Evolutionary conservation across 768 basidiomycete genomes (phyloP).

Genomic region (Coprinopsis strossmayeri): DNA sequence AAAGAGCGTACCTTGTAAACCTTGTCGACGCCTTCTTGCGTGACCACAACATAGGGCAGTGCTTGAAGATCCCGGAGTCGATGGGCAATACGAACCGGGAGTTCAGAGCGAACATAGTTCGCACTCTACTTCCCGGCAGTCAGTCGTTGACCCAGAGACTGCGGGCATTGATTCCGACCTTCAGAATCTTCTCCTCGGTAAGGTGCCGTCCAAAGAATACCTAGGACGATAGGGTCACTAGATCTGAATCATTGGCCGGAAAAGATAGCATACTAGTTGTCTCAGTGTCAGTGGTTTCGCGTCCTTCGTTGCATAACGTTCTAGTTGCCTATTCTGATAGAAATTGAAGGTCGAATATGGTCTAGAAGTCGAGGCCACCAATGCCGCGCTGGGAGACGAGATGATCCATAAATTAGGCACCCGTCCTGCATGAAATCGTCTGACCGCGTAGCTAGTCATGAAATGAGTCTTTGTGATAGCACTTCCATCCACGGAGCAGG

Average conservation of each 20-base stretch:
- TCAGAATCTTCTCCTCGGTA: conserved; percentile 71
- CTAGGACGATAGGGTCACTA: conserved; percentile 29
- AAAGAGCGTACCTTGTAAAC: conserved; percentile 68
- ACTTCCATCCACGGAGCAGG: background rate
- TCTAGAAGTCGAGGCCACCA: conserved; percentile 9
- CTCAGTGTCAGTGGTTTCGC: conserved; percentile 69
- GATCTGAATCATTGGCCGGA: background rate
- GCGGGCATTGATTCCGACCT: conserved; percentile 31
- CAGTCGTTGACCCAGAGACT: background rate
- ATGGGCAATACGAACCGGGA: conserved; percentile 85
- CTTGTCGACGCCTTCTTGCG: conserved; percentile 73
- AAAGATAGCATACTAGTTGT: conserved; percentile 53
- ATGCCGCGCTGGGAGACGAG: background rate
- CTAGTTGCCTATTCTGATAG: conserved; percentile 79
- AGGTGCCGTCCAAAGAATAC: conserved; percentile 84
- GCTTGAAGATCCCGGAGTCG: conserved; percentile 81
- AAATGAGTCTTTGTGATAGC: background rate
- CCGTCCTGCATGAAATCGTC: background rate
- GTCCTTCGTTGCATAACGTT: conserved; percentile 70
- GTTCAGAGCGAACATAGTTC: conserved; percentile 84
- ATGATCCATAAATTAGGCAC: background rate
- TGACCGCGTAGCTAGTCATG: background rate
- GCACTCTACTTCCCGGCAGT: conserved; percentile 52
- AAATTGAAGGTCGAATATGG: conserved; percentile 45
- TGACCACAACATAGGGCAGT: conserved; percentile 82